Conservation (phyloP, 257 asterid species). For the Penstemon davidsonii region DNA sequence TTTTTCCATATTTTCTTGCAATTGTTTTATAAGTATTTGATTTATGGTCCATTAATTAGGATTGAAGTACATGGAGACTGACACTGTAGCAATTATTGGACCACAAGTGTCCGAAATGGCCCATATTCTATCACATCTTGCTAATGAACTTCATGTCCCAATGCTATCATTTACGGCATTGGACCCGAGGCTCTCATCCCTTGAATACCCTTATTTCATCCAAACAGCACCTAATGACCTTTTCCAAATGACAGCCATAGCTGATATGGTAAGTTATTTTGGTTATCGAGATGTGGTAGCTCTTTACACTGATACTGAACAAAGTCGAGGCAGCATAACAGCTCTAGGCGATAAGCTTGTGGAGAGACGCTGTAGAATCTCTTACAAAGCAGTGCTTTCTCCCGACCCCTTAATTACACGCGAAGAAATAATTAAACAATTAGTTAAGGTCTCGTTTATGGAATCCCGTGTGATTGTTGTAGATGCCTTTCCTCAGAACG, state of each 20-base stretch:
- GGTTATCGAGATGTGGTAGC: constrained; percentile 60
- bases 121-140: constrained; percentile 74
- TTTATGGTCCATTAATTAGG: constrained; percentile 35
- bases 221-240: constrained; percentile 81
- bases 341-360: constrained; percentile 63
- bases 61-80: constrained; percentile 67
- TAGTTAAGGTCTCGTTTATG: constrained; percentile 47
- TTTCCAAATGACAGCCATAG: constrained; percentile 71
- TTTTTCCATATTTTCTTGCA: background rate
- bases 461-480: constrained; percentile 72
- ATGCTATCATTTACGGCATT: constrained; percentile 78
- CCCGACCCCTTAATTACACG: constrained; percentile 43
- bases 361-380: constrained; percentile 57
- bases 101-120: constrained; percentile 84
- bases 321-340: constrained; percentile 56
- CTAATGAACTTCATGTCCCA: constrained; percentile 82
- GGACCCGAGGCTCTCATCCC: constrained; percentile 75
- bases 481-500: constrained; percentile 49
- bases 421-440: constrained; percentile 38
- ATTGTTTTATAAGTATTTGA: no score
- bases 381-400: constrained; percentile 64
- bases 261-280: constrained; percentile 61
- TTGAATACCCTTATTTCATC: constrained; percentile 79
- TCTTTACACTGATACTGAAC: constrained; percentile 68
- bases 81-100: constrained; percentile 76